Base-by-base conservation (phyloP, 2,329 filamentous ascomycete genomes). In the Penicillium sp. region DNA sequence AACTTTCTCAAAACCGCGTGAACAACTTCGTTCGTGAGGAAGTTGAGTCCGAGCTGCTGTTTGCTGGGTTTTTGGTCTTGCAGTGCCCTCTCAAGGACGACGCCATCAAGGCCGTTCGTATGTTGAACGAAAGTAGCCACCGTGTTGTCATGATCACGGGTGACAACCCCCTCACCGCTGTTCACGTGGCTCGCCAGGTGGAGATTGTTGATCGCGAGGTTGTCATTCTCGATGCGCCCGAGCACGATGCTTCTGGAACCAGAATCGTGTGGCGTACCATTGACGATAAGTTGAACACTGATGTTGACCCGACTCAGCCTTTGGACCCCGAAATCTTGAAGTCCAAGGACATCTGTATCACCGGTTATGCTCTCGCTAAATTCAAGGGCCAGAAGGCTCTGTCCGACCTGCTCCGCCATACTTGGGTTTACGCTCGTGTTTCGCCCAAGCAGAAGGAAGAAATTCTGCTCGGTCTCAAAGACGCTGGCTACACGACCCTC, bases 401-500 rank as follows among this genome's bases (percentile, higher is more conserved):
- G 72, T 76, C 80, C 45, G 81, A 88, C 47, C 78, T 98, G 43
- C 78, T 97, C 29, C 85, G 90, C 43, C 81, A 97, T 70, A 84
- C 90, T 11, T 98, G 93, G 93, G 93, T 98, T 4, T 98, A 98
- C 66, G 93, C 93, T 57, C 89, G 93, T 63, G 93, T 98, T 8
- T 98, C 93, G 1, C 93, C 93, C 7, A 96, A 95, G 77, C 93
- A 98, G 65, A 98, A 98, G 75, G 93, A 98, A 70, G 90, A 97
- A 46, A 97, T 98, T 63, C 78, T 98, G n/a, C 81, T 95, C 24
- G 93, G 93, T 34, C 81, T 97, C 53, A 96, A 95, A 74, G 90
- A 95, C 62, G 87, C 89, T 73, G 93, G 93, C 43, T 98, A 98
- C 75, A 96, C 93, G 52, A 98, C 93, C 28, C 80, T 98, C 53